Evolutionary conservation across 108 stramenopile genomes (phyloP), one percentile per base, ranked within the genome.

Genomic region (Skeletonema costatum): DNA sequence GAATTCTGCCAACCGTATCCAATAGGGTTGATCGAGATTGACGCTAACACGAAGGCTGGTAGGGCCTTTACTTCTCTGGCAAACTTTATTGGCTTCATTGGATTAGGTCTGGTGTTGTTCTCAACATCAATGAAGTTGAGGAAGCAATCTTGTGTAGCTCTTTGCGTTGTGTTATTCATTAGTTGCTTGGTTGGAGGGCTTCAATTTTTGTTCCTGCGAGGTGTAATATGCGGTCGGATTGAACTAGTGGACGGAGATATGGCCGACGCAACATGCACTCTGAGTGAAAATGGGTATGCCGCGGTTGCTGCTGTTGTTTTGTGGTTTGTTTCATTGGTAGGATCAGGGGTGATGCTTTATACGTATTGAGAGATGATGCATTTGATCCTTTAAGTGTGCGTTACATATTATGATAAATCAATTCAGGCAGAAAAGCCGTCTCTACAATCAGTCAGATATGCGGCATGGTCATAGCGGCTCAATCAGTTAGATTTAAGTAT

Each of bases 101-200:
- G 84, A 13, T 2, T 77, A 3, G 64, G 46, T 21, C 46, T 77
- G 32, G 35, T 74, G 50, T 73, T 73, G 8, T 63, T 69, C 58
- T 58, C 73, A 63, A 83, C 82, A 17, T 83, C 76, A 12, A 73
- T 72, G 35, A 74, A 73, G 69, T 16, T 83, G 68, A 83, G 74
- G 68, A 70, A 60, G 17, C 44, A 48, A 44, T 61, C 48, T 2
- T 83, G 76, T 73, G 70, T 46, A 14, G 48, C 36, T 2, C 38
- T 66, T 32, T 67, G 58, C 14, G 14, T 46, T 13, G 38, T 71
- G 2, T 72, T 82, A 30, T 25, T 85, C 25, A 9, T 81, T 2
- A 61, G 69, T 9, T 60, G 80, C 21, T 36, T 85, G 4, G 60
- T 42, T 44, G 80, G 77, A 64, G 84, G 84, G 7, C 65, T 85